Evolutionary conservation across 192 early-diverging fungal species (phyloP).

Genomic region (Mortierella antarctica): DNA sequence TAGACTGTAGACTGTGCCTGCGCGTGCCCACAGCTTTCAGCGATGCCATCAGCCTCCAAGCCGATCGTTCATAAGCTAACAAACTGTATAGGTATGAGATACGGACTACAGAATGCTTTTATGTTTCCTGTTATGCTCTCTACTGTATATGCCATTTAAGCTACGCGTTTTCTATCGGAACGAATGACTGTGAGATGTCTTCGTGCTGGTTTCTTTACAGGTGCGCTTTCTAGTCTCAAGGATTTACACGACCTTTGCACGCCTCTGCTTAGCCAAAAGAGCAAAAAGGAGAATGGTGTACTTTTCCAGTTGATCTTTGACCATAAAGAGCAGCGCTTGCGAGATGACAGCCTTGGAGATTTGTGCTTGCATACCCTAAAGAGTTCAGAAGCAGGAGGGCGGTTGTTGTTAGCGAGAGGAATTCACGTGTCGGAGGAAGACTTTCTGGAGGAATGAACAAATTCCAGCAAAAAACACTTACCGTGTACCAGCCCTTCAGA

Average conservation of each 20-base stretch:
- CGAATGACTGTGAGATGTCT: neutral
- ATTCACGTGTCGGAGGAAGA: no score
- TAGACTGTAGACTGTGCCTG: no score
- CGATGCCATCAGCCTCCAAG: no score
- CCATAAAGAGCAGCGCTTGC: conserved; percentile 97
- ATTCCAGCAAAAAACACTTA: conserved; percentile 47
- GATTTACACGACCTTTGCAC: conserved; percentile 25
- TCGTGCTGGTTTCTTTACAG: neutral
- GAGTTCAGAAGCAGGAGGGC: conserved; percentile 3
- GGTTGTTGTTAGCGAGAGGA: neutral
- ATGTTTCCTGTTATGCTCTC: no score
- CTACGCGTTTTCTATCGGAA: no score
- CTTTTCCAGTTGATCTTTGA: conserved; percentile 90
- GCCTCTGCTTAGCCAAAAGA: conserved; percentile 42
- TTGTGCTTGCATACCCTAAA: conserved; percentile 95
- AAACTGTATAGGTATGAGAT: no score
- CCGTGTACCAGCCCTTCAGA: conserved; percentile 92
- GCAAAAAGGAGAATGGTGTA: conserved; percentile 77
- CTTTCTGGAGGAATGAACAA: neutral
- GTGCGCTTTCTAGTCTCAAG: neutral
- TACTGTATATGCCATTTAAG: no score
- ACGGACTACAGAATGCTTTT: no score
- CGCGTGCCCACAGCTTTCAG: no score
- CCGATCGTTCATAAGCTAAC: no score
- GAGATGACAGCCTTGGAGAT: conserved; percentile 99